Conservation (phyloP, 2,329 filamentous ascomycete species). For the Ilyonectria robusta region DNA sequence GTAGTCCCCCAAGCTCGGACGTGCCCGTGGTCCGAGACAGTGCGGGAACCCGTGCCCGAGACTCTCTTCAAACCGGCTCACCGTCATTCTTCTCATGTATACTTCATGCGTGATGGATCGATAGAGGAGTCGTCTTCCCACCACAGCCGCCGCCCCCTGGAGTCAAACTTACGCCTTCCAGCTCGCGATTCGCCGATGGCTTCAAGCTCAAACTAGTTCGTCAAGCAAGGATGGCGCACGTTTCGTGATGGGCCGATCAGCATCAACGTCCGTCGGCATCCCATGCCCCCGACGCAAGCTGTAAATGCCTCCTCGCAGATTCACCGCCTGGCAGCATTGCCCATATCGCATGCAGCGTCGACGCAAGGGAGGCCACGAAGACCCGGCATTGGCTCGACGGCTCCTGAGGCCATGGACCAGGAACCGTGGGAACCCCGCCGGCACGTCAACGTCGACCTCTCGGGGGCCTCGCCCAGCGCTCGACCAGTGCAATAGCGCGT, state of each 20-base stretch:
- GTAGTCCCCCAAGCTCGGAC: constrained; percentile 38
- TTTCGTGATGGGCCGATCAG: constrained; percentile 39
- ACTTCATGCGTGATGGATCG: constrained; percentile 36
- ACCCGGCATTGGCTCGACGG: constrained; percentile 24
- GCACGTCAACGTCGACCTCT: constrained; percentile 2
- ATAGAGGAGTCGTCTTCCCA: constrained; percentile 15
- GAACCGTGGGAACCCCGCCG: constrained; percentile 24
- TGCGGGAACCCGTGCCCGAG: constrained; percentile 33
- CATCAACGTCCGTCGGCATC: constrained; percentile 30
- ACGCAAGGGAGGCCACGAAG: constrained; percentile 41
- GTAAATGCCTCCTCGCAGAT: constrained; percentile 33
- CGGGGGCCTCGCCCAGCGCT: not conserved
- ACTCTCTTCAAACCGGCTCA: constrained; percentile 34
- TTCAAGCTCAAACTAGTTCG: constrained; percentile 25
- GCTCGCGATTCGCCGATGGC: constrained; percentile 30
- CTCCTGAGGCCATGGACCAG: constrained; percentile 9
- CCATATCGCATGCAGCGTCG: constrained; percentile 30
- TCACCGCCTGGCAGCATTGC: constrained; percentile 42
- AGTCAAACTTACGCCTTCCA: constrained; percentile 5
- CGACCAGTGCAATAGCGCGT: constrained; percentile 19
- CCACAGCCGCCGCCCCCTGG: constrained; percentile 14
- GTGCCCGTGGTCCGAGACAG: constrained; percentile 40
- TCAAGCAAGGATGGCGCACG: constrained; percentile 26
- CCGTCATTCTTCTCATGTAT: constrained; percentile 32
- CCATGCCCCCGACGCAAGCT: constrained; percentile 1